phyloP scores from a whole-genome alignment of 176 grass and related monocot species.

The Musa beccarii region DNA sequence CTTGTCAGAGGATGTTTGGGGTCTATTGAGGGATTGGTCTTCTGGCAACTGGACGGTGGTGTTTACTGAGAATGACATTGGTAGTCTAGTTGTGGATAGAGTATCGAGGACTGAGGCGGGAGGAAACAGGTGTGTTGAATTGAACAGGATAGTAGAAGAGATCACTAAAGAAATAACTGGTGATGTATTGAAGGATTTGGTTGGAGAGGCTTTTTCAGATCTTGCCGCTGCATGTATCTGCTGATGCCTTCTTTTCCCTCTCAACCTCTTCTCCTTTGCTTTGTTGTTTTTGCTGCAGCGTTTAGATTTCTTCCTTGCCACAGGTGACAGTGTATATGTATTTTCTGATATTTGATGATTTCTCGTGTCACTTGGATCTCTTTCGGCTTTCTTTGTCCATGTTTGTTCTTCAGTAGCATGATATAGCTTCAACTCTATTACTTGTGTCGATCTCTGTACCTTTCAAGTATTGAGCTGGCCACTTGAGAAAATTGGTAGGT shows the following conservation, averaged over 20 bases:
- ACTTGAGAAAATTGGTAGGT: no score
- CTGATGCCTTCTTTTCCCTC: background rate
- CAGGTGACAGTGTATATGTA: background rate
- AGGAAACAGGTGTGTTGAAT: conserved; percentile 38
- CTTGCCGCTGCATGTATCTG: conserved; percentile 25
- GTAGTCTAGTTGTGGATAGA: conserved; percentile 33
- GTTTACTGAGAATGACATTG: conserved; percentile 21
- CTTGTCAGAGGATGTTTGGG: conserved; percentile 42
- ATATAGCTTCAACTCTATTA: no score
- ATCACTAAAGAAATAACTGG: conserved; percentile 36
- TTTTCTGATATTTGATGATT: conserved; percentile 8
- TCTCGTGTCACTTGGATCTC: background rate
- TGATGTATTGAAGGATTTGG: conserved; percentile 50
- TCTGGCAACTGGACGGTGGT: conserved; percentile 23
- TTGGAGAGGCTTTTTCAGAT: conserved; percentile 35
- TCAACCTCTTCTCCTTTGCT: background rate
- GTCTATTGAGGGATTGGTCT: conserved; percentile 42
- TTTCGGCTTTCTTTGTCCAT: background rate
- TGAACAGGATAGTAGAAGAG: conserved; percentile 39
- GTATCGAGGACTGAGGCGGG: conserved; percentile 47
- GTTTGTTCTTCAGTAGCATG: no score
- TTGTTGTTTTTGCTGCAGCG: background rate
- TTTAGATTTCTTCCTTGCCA: background rate
- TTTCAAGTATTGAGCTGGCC: no score
- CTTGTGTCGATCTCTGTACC: no score